Conservation (phyloP, 768 basidiomycete species). For the Termitomyces sp. region DNA sequence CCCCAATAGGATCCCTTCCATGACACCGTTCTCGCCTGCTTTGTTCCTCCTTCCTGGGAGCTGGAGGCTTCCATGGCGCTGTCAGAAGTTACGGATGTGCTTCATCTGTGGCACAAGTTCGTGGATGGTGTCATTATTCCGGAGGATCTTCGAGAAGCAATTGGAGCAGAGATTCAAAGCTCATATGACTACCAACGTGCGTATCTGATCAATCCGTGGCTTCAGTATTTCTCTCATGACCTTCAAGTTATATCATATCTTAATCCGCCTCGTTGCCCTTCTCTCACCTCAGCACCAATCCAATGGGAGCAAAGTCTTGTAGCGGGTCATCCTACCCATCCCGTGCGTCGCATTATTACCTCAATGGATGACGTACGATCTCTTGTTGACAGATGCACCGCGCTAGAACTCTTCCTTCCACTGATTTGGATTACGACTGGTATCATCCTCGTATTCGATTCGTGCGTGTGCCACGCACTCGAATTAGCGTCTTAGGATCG, state of each 20-base stretch:
- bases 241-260: constrained; percentile 31
- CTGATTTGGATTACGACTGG: constrained; percentile 42
- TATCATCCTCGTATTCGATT: constrained; percentile 47
- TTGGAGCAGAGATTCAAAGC: constrained; percentile 37
- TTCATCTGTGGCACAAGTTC: constrained; percentile 37
- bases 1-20: constrained; percentile 19
- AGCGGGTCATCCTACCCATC: constrained; percentile 56
- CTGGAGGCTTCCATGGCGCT: constrained; percentile 24
- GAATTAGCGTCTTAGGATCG: constrained; percentile 34
- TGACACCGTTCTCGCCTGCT: constrained; percentile 24
- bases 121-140: constrained; percentile 30
- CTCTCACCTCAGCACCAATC: constrained; percentile 34
- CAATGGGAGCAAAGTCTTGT: constrained; percentile 57
- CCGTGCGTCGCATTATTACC: constrained; percentile 26
- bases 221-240: not conserved
- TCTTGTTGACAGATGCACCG: constrained; percentile 44
- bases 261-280: constrained; percentile 37
- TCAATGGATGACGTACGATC: not conserved
- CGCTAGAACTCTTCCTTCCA: constrained; percentile 35
- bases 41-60: constrained; percentile 34
- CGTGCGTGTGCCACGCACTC: constrained; percentile 31
- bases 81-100: constrained; percentile 25
- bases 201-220: constrained; percentile 5
- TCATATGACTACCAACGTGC: constrained; percentile 41
- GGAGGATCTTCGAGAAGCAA: constrained; percentile 24